Percentiles rank a stretch among this genome's conserved stretches.
These are phyloP conservation scores for Backusella parvicylindrica DNA, from an alignment of 192 early-diverging fungal species.

Conservation along the genomic window DNA sequence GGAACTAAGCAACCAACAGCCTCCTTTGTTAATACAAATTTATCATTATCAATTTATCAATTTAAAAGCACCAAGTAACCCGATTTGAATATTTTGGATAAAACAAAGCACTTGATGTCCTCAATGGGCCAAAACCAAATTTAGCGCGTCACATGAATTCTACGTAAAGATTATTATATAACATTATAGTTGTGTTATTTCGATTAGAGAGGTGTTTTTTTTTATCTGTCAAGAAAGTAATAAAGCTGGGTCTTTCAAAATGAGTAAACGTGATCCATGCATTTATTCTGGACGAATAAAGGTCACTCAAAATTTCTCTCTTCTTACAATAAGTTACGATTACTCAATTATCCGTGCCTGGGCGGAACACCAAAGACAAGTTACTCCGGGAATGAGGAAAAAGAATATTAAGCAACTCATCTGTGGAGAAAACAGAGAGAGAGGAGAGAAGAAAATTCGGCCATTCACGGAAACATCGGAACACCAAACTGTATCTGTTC, in stretches of 20 bases:
- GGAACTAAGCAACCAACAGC: background rate
- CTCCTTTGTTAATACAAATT: background rate
- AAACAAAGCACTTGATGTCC: background rate
- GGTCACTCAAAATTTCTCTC: background rate
- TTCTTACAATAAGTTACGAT: background rate
- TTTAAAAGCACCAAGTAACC: background rate
- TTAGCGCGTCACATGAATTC: background rate
- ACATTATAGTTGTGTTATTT: background rate
- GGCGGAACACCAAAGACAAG: background rate
- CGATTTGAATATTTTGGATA: background rate
- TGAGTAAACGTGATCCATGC: background rate
- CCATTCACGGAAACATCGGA: slow-evolving; percentile 18
- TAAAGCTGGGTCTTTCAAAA: background rate
- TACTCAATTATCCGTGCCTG: background rate
- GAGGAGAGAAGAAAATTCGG: background rate
- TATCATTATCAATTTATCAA: background rate
- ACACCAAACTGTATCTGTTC: slow-evolving; percentile 8
- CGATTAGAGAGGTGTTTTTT: background rate
- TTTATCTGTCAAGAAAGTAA: background rate
- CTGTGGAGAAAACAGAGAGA: background rate
- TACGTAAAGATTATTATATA: background rate
- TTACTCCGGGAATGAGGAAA: background rate
- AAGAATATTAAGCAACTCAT: background rate
- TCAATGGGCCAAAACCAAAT: background rate
- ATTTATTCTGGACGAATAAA: background rate